Percentiles rank a stretch among this genome's conserved stretches.
These are phyloP conservation scores for Talaromyces verruculosus DNA, from an alignment of 2,329 filamentous ascomycete genomes.

Conservation along the genomic window DNA sequence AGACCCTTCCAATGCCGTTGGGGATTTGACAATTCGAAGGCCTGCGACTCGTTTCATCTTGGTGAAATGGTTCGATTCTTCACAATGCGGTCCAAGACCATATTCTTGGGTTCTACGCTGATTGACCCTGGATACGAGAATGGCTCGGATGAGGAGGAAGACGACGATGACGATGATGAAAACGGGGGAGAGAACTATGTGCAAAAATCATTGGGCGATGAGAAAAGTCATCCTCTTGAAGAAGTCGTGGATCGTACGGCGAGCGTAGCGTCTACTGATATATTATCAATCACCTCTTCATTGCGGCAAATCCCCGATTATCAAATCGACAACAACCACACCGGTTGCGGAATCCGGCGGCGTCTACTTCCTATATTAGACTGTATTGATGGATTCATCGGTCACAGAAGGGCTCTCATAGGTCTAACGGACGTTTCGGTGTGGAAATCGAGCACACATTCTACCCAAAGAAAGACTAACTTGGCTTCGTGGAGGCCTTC, in stretches of 20 bases:
- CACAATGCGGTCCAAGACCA: conserved; percentile 40
- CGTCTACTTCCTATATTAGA: conserved; percentile 42
- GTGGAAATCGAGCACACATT: conserved; percentile 21
- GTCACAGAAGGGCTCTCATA: conserved; percentile 34
- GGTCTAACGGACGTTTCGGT: conserved; percentile 27
- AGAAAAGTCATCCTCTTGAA: background rate
- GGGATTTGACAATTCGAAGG: conserved; percentile 42
- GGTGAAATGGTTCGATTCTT: conserved; percentile 49
- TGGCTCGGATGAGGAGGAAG: conserved; percentile 22
- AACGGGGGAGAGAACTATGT: conserved; percentile 12
- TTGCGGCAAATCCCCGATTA: conserved; percentile 46
- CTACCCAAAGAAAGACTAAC: background rate
- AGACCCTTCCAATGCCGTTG: conserved; percentile 43
- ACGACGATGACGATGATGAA: conserved; percentile 19
- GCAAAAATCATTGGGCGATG: conserved; percentile 14
- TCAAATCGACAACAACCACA: conserved; percentile 44
- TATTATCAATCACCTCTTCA: conserved; percentile 37
- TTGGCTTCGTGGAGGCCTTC: conserved; percentile 23
- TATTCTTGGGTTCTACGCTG: conserved; percentile 44
- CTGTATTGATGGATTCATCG: conserved; percentile 39
- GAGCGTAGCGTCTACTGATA: conserved; percentile 21
- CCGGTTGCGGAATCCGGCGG: conserved; percentile 44
- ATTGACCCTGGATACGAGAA: conserved; percentile 36
- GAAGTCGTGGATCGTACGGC: background rate
- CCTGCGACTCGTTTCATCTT: conserved; percentile 47